phyloP scores from a whole-genome alignment of 2,329 filamentous ascomycete genomes.

The Pseudonectria buxi region DNA sequence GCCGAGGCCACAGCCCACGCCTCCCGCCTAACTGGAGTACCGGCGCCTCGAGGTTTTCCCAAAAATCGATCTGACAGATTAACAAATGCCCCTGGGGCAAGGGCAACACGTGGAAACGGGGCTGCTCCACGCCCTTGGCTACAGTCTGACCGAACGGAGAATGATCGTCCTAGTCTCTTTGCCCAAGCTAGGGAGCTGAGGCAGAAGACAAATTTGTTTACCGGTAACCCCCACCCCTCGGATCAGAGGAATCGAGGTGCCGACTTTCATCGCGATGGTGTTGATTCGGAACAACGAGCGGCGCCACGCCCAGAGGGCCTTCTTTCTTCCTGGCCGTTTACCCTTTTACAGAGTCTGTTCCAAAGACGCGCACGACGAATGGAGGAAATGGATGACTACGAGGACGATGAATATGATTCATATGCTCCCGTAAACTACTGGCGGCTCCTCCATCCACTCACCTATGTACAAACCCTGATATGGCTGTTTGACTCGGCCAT shows the following conservation, averaged over 20 bases:
- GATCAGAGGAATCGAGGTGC: conserved; percentile 10
- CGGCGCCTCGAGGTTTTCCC: too few relatives aligned
- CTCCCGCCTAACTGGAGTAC: too few relatives aligned
- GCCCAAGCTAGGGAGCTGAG: conserved; percentile 1
- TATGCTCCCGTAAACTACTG: conserved; percentile 14
- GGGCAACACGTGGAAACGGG: too few relatives aligned
- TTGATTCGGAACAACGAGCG: conserved; percentile 11
- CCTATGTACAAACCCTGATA: conserved; percentile 21
- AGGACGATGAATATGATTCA: conserved; percentile 5
- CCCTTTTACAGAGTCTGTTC: conserved; percentile 3
- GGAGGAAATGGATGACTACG: conserved; percentile 10
- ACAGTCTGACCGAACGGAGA: too few relatives aligned
- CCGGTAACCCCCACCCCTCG: conserved; percentile 2
- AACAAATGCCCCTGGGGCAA: too few relatives aligned
- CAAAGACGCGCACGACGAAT: not conserved
- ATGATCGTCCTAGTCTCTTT: conserved; percentile 5
- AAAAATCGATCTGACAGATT: too few relatives aligned
- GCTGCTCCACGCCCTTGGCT: too few relatives aligned
- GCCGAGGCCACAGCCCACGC: too few relatives aligned
- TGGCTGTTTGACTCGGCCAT: conserved; percentile 17
- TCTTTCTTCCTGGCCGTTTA: conserved; percentile 13
- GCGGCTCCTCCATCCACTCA: conserved; percentile 25
- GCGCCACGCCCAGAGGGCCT: not conserved
- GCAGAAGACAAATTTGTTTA: conserved; percentile 2
- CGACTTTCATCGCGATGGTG: conserved; percentile 15